Evolutionary conservation across 2,329 filamentous ascomycete species (phyloP).

Genomic region (Triangularia verruculosa): DNA sequence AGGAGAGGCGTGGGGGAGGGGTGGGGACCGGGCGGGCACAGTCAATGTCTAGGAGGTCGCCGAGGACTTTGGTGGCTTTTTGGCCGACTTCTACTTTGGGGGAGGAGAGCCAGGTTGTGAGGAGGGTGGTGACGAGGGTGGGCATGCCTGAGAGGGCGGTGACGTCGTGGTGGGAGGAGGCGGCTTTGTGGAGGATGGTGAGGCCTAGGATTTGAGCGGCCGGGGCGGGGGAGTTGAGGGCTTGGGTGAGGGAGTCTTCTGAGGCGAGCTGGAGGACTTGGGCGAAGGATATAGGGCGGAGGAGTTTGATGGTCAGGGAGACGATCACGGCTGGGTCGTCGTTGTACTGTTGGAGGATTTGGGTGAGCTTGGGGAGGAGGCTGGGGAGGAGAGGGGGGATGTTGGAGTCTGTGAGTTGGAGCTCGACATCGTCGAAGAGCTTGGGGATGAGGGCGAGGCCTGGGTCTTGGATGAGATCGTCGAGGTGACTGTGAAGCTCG

Average conservation of each 20-base stretch:
- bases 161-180: constrained; percentile 45
- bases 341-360: constrained; percentile 49
- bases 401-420: constrained; percentile 58
- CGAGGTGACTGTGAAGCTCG: constrained; percentile 54
- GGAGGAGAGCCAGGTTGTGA: constrained; percentile 52
- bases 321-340: constrained; percentile 51
- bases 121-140: constrained; percentile 45
- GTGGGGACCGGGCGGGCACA: constrained; percentile 40
- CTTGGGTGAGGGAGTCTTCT: constrained; percentile 48
- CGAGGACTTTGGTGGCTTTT: constrained; percentile 48
- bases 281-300: constrained; percentile 51
- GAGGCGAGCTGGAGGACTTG: constrained; percentile 52
- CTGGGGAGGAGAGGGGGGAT: constrained; percentile 50
- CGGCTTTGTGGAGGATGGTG: constrained; percentile 54
- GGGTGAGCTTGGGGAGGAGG: constrained; percentile 52
- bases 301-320: constrained; percentile 53
- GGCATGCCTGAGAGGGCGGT: constrained; percentile 50
- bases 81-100: constrained; percentile 56
- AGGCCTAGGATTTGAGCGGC: constrained; percentile 58
- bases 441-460: constrained; percentile 43
- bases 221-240: constrained; percentile 52
- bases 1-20: constrained; percentile 21
- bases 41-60: constrained; percentile 55
- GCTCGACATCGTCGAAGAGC: constrained; percentile 57
- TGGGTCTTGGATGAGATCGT: constrained; percentile 45